Percentiles rank a stretch among this genome's conserved stretches.
Conservation (phyloP, 257 asterid genomes). For the Asclepias syriaca region DNA sequence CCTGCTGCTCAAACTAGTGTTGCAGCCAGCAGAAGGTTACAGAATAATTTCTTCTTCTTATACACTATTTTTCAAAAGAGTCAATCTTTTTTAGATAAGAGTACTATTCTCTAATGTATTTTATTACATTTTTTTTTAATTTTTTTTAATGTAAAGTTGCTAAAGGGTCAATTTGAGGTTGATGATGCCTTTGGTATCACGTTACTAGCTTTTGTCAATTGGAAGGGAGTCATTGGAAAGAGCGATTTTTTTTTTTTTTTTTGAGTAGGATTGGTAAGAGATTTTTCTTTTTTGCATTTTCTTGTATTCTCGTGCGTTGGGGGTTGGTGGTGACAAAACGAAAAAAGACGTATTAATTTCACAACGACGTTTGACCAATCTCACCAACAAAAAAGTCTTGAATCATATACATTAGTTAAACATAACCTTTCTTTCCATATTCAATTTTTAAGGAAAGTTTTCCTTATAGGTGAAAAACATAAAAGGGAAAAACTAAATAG, state of each 20-base stretch:
- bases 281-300: too few species aligned
- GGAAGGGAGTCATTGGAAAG: background rate
- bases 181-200: background rate
- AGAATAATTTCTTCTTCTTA: constrained; percentile 18
- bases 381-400: background rate
- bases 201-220: background rate
- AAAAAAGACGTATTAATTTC: background rate
- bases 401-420: too few species aligned
- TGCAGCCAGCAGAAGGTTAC: constrained; percentile 23
- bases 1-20: constrained; percentile 36
- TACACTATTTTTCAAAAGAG: constrained; percentile 3
- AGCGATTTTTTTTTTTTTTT: too few species aligned
- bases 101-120: too few species aligned
- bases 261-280: background rate
- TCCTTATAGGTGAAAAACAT: too few species aligned
- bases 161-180: background rate
- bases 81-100: background rate
- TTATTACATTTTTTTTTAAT: too few species aligned
- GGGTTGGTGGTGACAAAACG: background rate
- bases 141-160: background rate
- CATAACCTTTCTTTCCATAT: too few species aligned
- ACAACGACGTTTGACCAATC: background rate
- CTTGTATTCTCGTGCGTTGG: background rate
- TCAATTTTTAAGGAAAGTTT: too few species aligned
- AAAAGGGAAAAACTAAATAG: too few species aligned